Conservation (phyloP, 169 alveolate genomes). For the Plasmodium inui region DNA sequence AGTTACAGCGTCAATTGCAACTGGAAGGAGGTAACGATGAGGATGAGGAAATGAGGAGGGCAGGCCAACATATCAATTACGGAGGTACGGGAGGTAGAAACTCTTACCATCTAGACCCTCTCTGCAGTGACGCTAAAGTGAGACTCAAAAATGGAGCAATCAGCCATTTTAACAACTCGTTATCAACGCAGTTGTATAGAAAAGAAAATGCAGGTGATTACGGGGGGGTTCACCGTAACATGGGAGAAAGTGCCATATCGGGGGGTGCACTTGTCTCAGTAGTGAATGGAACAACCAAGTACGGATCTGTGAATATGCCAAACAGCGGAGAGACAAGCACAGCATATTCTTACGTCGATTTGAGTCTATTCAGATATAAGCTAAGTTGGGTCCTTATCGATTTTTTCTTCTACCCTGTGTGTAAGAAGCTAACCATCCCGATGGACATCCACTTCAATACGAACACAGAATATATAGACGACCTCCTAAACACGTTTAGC, state of each 20-base stretch:
- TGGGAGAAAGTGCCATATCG: neutral
- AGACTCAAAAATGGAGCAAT: neutral
- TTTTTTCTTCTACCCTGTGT: constrained; percentile 63
- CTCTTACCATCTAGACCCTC: neutral
- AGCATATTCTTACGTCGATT: constrained; percentile 21
- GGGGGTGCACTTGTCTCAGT: neutral
- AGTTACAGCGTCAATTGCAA: neutral
- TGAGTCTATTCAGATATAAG: constrained; percentile 71
- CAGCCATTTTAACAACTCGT: neutral
- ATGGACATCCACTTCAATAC: constrained; percentile 49
- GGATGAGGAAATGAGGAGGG: neutral
- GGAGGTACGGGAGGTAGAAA: neutral
- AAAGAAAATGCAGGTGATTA: neutral
- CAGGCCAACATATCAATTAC: neutral
- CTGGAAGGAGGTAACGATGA: neutral
- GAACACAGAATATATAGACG: constrained; percentile 64
- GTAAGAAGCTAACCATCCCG: constrained; percentile 61
- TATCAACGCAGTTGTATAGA: neutral
- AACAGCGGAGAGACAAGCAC: neutral
- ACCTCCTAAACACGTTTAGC: constrained; percentile 12
- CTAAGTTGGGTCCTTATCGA: constrained; percentile 73
- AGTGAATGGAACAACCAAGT: neutral
- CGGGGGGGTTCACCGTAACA: neutral
- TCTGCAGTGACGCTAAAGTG: neutral
- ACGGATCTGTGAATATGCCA: neutral